phyloP scores from a whole-genome alignment of 1,284 basidiomycete genomes.

The Sporisorium exsertum region DNA sequence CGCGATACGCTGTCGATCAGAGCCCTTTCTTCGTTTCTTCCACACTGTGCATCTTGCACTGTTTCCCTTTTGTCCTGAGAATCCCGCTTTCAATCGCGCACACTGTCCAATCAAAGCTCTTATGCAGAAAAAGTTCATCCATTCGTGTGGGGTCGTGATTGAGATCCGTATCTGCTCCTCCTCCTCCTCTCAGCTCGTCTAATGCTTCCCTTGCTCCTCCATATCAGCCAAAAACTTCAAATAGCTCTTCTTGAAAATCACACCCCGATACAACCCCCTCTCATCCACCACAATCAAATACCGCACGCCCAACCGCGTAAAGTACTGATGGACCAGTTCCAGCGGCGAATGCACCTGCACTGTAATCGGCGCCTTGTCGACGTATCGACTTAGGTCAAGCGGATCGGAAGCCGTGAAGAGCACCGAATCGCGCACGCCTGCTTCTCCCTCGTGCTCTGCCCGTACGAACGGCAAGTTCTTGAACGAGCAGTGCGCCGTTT shows the following conservation, averaged over 20 bases:
- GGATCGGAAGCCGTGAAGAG: slow-evolving; percentile 35
- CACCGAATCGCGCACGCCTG: slow-evolving; percentile 43
- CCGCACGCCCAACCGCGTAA: slow-evolving; percentile 56
- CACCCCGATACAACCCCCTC: slow-evolving; percentile 85
- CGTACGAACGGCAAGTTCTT: slow-evolving; percentile 48
- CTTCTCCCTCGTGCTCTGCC: slow-evolving; percentile 30
- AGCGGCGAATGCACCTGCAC: slow-evolving; percentile 84
- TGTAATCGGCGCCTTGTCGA: slow-evolving; percentile 89
- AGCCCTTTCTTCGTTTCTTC: not conserved
- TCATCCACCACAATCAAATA: slow-evolving; percentile 79
- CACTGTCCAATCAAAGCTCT: not conserved
- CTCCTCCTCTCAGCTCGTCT: not conserved
- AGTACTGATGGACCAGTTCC: slow-evolving; percentile 83
- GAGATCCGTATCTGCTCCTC: not conserved
- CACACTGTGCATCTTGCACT: not conserved
- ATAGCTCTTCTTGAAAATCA: slow-evolving; percentile 87
- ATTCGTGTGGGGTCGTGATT: not conserved
- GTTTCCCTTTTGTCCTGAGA: not conserved
- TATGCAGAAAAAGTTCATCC: not conserved
- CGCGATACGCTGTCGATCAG: not conserved
- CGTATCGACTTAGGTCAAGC: slow-evolving; percentile 87
- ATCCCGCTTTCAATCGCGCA: not conserved
- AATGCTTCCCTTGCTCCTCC: slow-evolving; percentile 18
- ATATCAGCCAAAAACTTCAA: slow-evolving; percentile 46
- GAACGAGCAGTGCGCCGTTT: slow-evolving; percentile 42